phyloP scores from a whole-genome alignment of 2,329 filamentous ascomycete genomes.

The Exophiala bonariae region DNA sequence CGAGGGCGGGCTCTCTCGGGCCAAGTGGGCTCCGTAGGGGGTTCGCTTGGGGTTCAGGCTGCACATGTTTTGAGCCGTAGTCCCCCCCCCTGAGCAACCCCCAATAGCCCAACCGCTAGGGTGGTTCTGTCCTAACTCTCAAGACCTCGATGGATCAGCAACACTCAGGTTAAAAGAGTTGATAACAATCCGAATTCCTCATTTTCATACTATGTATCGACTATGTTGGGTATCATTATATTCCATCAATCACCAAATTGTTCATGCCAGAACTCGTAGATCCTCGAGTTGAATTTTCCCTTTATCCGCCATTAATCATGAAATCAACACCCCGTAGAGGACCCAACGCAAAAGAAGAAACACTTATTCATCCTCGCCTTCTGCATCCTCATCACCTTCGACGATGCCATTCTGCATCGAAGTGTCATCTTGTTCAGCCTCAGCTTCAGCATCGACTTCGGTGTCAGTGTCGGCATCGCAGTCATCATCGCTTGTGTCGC shows the following conservation, averaged over 20 bases:
- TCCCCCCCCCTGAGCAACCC: too few relatives aligned
- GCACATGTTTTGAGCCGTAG: too few relatives aligned
- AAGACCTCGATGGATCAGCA: too few relatives aligned
- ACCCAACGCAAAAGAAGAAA: background rate
- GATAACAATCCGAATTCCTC: too few relatives aligned
- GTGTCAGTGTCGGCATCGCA: conserved; percentile 5
- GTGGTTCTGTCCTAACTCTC: too few relatives aligned
- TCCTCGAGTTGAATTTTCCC: background rate
- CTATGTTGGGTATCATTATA: conserved; percentile 18
- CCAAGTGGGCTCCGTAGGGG: too few relatives aligned
- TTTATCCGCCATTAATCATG: background rate
- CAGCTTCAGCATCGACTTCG: conserved; percentile 13
- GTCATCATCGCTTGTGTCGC: conserved; percentile 4
- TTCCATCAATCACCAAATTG: conserved; percentile 5
- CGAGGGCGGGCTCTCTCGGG: too few relatives aligned
- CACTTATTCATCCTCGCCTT: conserved; percentile 2
- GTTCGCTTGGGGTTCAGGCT: too few relatives aligned
- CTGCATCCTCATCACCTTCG: conserved; percentile 1
- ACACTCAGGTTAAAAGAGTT: too few relatives aligned
- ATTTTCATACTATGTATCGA: background rate
- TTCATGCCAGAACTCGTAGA: too few relatives aligned
- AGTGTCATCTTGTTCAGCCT: conserved; percentile 1
- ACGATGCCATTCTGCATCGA: too few relatives aligned
- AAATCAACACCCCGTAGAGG: background rate
- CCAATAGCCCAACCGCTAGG: too few relatives aligned